phyloP scores from a whole-genome alignment of 148 eudicot species.

The Heliosperma pusillum region DNA sequence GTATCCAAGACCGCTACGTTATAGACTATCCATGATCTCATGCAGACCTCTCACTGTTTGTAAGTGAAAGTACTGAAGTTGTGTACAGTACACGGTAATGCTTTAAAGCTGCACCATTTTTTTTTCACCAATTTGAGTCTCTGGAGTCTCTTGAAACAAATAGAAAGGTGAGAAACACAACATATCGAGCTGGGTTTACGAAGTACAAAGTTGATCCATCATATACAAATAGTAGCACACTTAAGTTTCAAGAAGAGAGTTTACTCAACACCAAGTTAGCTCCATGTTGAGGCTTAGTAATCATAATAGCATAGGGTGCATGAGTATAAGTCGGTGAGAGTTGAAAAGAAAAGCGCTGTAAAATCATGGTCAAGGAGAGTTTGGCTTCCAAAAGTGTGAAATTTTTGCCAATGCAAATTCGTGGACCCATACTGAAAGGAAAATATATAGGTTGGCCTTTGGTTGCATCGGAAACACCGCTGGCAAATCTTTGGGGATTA shows the following conservation, averaged over 20 bases:
- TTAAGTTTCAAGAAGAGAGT: neutral
- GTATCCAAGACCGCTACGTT: too few species aligned
- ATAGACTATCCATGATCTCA: too few species aligned
- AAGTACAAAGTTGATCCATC: too few species aligned
- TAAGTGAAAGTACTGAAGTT: too few species aligned
- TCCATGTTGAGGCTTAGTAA: neutral
- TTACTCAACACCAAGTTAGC: neutral
- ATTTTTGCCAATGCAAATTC: slow-evolving; percentile 25
- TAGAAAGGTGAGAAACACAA: too few species aligned
- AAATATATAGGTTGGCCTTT: slow-evolving; percentile 7
- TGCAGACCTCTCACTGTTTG: too few species aligned
- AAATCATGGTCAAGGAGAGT: neutral
- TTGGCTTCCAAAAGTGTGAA: slow-evolving; percentile 15
- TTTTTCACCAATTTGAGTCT: too few species aligned
- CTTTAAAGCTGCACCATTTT: too few species aligned
- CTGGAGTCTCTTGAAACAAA: too few species aligned
- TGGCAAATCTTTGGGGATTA: slow-evolving; percentile 26
- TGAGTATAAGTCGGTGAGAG: slow-evolving; percentile 11
- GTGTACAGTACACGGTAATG: too few species aligned
- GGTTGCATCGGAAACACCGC: slow-evolving; percentile 24
- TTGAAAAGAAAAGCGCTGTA: slow-evolving; percentile 4
- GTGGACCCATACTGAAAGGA: slow-evolving; percentile 26
- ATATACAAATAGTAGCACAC: too few species aligned
- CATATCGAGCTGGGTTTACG: too few species aligned
- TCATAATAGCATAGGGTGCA: neutral